Conservation (phyloP, 495 filamentous ascomycete species). For the Xylaria palmicola region DNA sequence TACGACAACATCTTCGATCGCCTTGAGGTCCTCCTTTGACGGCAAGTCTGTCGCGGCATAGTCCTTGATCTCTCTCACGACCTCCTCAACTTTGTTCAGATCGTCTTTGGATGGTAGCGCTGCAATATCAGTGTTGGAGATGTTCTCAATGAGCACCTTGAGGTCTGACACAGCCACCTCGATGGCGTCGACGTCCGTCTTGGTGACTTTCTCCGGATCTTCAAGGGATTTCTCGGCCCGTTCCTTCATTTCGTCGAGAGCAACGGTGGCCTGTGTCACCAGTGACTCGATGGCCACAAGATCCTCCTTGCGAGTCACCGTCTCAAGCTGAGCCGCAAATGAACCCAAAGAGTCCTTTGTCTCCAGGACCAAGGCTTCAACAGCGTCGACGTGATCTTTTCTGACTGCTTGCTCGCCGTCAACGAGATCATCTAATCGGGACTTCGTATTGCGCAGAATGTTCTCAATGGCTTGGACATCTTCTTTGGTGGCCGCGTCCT, state of each 20-base stretch:
- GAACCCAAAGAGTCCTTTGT: constrained; percentile 67
- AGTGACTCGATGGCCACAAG: constrained; percentile 71
- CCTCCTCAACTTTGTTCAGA: constrained; percentile 47
- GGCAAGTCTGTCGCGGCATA: constrained; percentile 38
- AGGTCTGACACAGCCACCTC: constrained; percentile 77
- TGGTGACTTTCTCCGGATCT: constrained; percentile 64
- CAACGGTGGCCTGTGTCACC: constrained; percentile 68
- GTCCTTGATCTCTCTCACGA: constrained; percentile 64
- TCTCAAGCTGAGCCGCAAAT: constrained; percentile 57
- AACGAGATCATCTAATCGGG: constrained; percentile 72
- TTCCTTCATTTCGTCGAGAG: constrained; percentile 76
- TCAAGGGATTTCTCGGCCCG: constrained; percentile 61
- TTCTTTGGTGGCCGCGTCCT: constrained; percentile 58
- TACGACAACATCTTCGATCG: constrained; percentile 56
- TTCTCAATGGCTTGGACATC: constrained; percentile 88
- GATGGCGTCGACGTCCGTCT: constrained; percentile 74
- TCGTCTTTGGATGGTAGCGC: constrained; percentile 64
- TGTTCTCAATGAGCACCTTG: constrained; percentile 70
- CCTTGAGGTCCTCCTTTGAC: constrained; percentile 60
- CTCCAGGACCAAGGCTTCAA: constrained; percentile 69
- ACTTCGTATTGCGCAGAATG: constrained; percentile 79
- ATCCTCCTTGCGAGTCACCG: constrained; percentile 71
- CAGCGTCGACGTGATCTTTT: constrained; percentile 71
- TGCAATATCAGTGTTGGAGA: constrained; percentile 64
- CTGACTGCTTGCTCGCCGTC: constrained; percentile 63